Conservation (phyloP, 441 rosid species). For the Pelargonium cotyledonis region DNA sequence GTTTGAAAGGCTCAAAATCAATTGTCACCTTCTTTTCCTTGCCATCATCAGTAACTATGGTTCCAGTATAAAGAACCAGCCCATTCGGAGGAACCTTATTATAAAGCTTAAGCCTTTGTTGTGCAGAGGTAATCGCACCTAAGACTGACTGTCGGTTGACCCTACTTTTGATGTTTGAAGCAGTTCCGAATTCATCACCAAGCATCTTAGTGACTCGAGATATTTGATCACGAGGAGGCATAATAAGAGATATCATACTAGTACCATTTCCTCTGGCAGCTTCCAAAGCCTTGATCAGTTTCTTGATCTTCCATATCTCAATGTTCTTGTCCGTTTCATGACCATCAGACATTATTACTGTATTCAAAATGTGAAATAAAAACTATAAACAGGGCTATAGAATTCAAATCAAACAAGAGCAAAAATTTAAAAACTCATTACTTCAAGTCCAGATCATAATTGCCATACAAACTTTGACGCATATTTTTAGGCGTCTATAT, state of each 20-base stretch:
- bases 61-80: conserved; percentile 16
- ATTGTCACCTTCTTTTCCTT: conserved; percentile 18
- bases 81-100: conserved; percentile 20
- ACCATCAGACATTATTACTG: conserved; percentile 12
- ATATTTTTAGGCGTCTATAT: not conserved
- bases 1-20: conserved; percentile 21
- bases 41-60: conserved; percentile 18
- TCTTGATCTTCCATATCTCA: conserved; percentile 25
- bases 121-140: conserved; percentile 11
- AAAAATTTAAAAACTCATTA: not conserved
- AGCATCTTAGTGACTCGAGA: conserved; percentile 17
- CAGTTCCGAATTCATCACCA: conserved; percentile 17
- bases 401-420: not conserved
- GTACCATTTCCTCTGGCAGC: conserved; percentile 20
- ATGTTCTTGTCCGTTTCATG: conserved; percentile 13
- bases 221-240: conserved; percentile 20
- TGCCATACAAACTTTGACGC: not conserved
- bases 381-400: not conserved
- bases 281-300: conserved; percentile 17
- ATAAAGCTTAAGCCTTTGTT: conserved; percentile 21
- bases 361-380: not conserved
- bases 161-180: conserved; percentile 21
- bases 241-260: conserved; percentile 18
- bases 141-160: conserved; percentile 18
- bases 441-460: not conserved